Percentiles rank a stretch among this genome's conserved stretches.
Evolutionary conservation across 169 alveolate species (phyloP).

Genomic region (Eimeria zaria): DNA sequence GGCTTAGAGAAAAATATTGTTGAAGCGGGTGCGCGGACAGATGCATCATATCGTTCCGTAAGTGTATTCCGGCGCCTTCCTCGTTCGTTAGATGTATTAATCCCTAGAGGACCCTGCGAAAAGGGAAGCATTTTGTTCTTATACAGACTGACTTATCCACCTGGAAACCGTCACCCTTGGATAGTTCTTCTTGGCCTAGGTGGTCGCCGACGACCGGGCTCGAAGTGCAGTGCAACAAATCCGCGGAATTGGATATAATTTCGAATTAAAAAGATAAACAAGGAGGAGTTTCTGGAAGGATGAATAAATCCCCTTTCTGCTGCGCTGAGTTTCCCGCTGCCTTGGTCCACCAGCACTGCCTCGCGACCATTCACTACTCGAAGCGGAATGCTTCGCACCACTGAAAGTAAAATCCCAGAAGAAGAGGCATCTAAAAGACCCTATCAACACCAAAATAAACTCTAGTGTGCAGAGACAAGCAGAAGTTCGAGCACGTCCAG

Average conservation of each 20-base stretch:
- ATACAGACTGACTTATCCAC: neutral
- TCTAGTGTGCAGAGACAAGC: neutral
- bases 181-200: neutral
- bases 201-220: neutral
- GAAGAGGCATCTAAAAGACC: neutral
- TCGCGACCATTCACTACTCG: neutral
- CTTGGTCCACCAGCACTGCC: neutral
- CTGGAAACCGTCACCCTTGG: neutral
- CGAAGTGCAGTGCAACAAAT: neutral
- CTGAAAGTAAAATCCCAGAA: too few species aligned
- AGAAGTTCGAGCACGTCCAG: neutral
- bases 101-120: neutral
- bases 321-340: neutral
- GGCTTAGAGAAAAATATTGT: conserved; percentile 56
- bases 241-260: neutral
- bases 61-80: conserved; percentile 33
- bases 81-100: neutral
- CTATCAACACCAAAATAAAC: neutral
- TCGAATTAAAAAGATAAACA: neutral
- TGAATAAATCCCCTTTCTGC: neutral
- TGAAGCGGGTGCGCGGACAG: conserved; percentile 50
- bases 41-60: conserved; percentile 22
- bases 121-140: conserved; percentile 29
- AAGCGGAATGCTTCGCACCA: neutral
- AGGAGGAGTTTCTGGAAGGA: neutral